Base-by-base conservation (phyloP, 371 early-diverging fungal species). In the Mortierella sp. region DNA sequence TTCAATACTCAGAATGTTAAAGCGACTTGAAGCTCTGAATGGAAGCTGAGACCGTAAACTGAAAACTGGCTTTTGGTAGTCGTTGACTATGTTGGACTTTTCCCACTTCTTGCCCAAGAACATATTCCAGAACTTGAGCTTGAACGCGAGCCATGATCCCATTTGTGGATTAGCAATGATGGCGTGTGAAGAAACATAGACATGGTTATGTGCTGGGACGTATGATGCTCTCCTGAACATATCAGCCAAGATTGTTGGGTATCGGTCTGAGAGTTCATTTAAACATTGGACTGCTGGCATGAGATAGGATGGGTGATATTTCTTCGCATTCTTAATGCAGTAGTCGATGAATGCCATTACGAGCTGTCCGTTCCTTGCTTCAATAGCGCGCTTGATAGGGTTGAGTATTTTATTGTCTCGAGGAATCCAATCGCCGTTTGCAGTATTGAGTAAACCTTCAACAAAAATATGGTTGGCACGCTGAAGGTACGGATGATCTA, bases 281-380 rank as follows among this genome's bases (percentile, higher is more conserved):
- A 82, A 64, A 60, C 82, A 82, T 36, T 82, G 82, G 9, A 82
- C 70, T 0, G 82, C 76, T 11, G 82, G 82, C 82, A 82, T 73
- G 10, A 82, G 32, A 32, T 82, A 82, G 7, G 82, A 69, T 9
- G 82, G 82, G 19, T 82, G 82, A 47, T 82, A 82, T 52, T 76
- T 76, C 55, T 82, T 82, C 21, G 82, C 82, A 52, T 82, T 76
- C 61, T 60, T 63, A 65, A 82, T 76, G 36, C 82, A 82, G 24
- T 82, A 82, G 0, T 82, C 82, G 11, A 82, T 64, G 24, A 82
- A 82, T 0, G 73, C 72, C 41, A 73, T 70, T 16, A 82, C 63
- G n/a, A 82, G 59, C 9, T 28, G 41, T 7, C 60, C 70, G 22
- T 82, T 70, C 58, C 70, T 69, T 19, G 70, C 58, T 19, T 76